A percentile compares a stretch with the other conserved stretches of the same genome.
Conservation (phyloP, 495 filamentous ascomycete species). For the Staphylotrichum longicolle region DNA sequence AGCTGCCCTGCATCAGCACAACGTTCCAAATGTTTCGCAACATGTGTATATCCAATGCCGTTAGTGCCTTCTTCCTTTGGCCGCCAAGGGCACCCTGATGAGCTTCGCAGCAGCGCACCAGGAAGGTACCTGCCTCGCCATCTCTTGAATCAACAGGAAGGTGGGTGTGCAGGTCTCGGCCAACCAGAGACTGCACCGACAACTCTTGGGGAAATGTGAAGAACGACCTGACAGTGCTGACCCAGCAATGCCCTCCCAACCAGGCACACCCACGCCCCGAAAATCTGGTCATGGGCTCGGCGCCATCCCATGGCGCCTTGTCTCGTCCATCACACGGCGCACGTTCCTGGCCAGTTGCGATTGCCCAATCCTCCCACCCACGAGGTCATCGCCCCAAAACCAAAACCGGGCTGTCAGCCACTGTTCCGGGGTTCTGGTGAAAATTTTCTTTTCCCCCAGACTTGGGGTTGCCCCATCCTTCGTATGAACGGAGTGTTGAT, state of each 20-base stretch:
- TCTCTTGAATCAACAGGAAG: no score
- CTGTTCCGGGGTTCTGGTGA: conserved; percentile 3
- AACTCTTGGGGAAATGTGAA: conserved; percentile 8
- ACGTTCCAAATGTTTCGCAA: no score
- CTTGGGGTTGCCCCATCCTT: not conserved
- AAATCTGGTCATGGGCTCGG: conserved; percentile 23
- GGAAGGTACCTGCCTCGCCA: no score
- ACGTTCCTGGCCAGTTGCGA: conserved; percentile 19
- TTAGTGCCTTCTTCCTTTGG: no score
- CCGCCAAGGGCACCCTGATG: no score
- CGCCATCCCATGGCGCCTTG: conserved; percentile 5
- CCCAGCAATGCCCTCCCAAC: conserved; percentile 7
- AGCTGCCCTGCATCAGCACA: no score
- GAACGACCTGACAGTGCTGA: not conserved
- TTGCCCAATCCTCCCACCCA: not conserved
- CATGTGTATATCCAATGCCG: no score
- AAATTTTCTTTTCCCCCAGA: conserved; percentile 4
- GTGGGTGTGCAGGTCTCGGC: no score
- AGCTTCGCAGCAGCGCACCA: no score
- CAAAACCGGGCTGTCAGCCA: conserved; percentile 4
- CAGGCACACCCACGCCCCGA: conserved; percentile 13
- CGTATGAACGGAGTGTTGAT: not conserved
- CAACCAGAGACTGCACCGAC: no score
- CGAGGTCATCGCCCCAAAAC: conserved; percentile 1
- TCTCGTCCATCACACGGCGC: conserved; percentile 23